phyloP scores from a whole-genome alignment of 768 basidiomycete species.

The Hericium rajendrae region DNA sequence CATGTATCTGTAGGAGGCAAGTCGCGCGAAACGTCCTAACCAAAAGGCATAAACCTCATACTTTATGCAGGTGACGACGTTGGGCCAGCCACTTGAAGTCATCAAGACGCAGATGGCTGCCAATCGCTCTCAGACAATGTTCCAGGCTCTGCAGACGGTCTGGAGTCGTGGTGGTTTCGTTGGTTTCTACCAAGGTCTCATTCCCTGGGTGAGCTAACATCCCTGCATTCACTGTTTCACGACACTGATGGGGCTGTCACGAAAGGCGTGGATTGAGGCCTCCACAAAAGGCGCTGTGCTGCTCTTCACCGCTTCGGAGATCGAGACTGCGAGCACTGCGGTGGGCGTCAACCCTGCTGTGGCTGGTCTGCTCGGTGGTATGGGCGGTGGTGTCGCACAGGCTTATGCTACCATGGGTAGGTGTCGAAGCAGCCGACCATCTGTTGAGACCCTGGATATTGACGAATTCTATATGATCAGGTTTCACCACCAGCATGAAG shows the following conservation, averaged over 20 bases:
- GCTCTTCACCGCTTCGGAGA: conserved; percentile 92
- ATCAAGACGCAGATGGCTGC: conserved; percentile 99
- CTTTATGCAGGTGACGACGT: conserved; percentile 74
- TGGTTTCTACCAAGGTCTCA: conserved; percentile 97
- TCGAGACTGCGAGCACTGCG: conserved; percentile 57
- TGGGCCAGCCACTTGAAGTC: conserved; percentile 97
- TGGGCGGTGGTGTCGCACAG: conserved; percentile 95
- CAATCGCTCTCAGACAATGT: conserved; percentile 87
- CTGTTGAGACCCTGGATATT: conserved; percentile 1
- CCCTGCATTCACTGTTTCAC: conserved; percentile 1
- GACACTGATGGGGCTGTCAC: not conserved
- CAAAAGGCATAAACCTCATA: not conserved
- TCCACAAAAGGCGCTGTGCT: conserved; percentile 97
- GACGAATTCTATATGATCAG: conserved; percentile 29
- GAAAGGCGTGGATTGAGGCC: conserved; percentile 97
- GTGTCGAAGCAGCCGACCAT: conserved; percentile 20
- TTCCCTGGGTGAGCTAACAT: conserved; percentile 76
- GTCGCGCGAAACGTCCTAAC: conserved; percentile 19
- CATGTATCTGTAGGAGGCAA: conserved; percentile 52
- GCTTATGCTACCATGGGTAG: conserved; percentile 99
- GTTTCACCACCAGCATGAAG: conserved; percentile 99
- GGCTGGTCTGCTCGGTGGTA: conserved; percentile 89
- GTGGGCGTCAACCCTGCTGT: conserved; percentile 72
- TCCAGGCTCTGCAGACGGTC: conserved; percentile 73
- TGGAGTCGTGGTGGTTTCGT: conserved; percentile 84